Conservation (phyloP, 371 early-diverging fungal genomes). For the Saksenaea vasiformis region DNA sequence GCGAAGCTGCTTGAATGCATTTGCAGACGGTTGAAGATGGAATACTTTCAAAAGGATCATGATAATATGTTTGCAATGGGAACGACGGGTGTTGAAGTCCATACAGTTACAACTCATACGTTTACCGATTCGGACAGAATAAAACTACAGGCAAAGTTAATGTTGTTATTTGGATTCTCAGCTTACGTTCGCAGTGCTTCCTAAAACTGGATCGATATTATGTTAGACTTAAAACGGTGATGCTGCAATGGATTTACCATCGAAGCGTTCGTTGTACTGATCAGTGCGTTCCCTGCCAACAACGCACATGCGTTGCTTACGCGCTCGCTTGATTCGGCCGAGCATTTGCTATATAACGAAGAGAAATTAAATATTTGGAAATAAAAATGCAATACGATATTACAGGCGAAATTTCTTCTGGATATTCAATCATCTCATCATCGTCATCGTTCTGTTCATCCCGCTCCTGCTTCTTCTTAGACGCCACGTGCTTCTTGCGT, state of each 20-base stretch:
- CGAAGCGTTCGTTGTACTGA: slow-evolving; percentile 16
- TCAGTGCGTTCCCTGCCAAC: slow-evolving; percentile 13
- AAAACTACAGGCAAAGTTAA: slow-evolving; percentile 20
- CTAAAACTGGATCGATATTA: slow-evolving; percentile 17
- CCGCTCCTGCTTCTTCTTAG: background rate
- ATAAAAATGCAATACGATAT: background rate
- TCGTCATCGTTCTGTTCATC: background rate
- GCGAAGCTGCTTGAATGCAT: slow-evolving; percentile 2
- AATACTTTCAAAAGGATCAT: slow-evolving; percentile 36
- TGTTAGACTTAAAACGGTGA: background rate
- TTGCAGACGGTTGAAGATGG: slow-evolving; percentile 14
- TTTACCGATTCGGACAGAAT: slow-evolving; percentile 23
- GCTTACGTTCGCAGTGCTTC: slow-evolving; percentile 43
- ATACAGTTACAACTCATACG: slow-evolving; percentile 25
- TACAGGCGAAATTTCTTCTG: background rate
- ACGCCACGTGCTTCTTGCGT: background rate
- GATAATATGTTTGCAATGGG: slow-evolving; percentile 39
- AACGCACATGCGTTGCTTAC: slow-evolving; percentile 35
- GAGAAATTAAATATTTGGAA: background rate
- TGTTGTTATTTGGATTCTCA: background rate
- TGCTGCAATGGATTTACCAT: slow-evolving; percentile 6
- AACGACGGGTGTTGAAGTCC: slow-evolving; percentile 16
- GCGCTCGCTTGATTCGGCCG: slow-evolving; percentile 25
- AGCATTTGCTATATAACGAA: slow-evolving; percentile 18
- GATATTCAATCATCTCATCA: background rate